phyloP scores from a whole-genome alignment of 129 eudicot genomes.

The Oenanthe sinensis region DNA sequence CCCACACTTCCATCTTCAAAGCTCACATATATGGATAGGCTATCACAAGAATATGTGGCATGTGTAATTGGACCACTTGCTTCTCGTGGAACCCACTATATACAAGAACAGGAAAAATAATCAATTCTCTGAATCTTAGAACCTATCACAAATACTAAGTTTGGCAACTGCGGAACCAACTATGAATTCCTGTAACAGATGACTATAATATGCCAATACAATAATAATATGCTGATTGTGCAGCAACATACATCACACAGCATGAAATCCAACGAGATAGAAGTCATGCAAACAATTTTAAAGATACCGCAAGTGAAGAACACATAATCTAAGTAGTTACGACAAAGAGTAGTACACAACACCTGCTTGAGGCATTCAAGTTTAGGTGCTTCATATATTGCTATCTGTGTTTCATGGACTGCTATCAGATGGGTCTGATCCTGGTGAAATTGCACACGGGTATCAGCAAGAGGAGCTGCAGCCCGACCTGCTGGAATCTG shows the following conservation, averaged over 20 bases:
- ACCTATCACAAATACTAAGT: not conserved
- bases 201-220: not conserved
- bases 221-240: not conserved
- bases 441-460: slow-evolving; percentile 82
- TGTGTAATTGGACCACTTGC: slow-evolving; percentile 72
- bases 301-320: not conserved
- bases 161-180: not conserved
- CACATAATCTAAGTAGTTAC: not conserved
- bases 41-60: slow-evolving; percentile 83
- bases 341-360: not conserved
- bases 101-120: not conserved
- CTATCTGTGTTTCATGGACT: slow-evolving; percentile 78
- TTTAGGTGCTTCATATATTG: slow-evolving; percentile 67
- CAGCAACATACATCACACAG: not conserved
- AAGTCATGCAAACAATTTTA: slow-evolving; percentile 2
- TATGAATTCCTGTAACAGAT: not conserved
- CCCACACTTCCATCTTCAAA: slow-evolving; percentile 76
- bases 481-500: slow-evolving; percentile 63
- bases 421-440: slow-evolving; percentile 65
- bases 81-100: slow-evolving; percentile 78
- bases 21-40: slow-evolving; percentile 64
- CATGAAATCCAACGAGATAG: not conserved
- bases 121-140: not conserved
- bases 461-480: slow-evolving; percentile 64
- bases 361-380: slow-evolving; percentile 82